These are phyloP conservation scores for Pleodorina starrii DNA, from an alignment of 139 green algal species.

Conservation along the genomic window DNA sequence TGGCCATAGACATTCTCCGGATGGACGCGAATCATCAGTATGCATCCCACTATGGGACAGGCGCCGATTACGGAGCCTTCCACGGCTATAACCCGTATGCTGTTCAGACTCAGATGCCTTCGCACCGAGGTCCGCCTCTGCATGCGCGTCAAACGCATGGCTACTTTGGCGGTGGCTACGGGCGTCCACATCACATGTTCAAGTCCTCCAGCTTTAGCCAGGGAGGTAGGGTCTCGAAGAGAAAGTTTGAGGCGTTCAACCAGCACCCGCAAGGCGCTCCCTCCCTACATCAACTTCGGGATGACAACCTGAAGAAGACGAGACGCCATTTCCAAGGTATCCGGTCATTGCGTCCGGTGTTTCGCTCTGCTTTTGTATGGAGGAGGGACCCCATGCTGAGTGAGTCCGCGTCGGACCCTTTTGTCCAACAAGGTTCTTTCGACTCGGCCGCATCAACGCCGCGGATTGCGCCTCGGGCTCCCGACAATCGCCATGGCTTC, in stretches of 20 bases:
- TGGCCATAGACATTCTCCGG: slow-evolving; percentile 14
- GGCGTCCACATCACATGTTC: background rate
- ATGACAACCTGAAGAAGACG: slow-evolving; percentile 24
- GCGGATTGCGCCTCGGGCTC: background rate
- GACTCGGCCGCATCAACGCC: background rate
- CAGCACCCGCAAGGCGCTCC: background rate
- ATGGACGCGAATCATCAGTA: slow-evolving; percentile 27
- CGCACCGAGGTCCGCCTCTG: background rate
- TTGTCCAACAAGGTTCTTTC: background rate
- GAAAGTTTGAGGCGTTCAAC: slow-evolving; percentile 5
- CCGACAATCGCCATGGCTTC: slow-evolving; percentile 26
- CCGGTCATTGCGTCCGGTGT: background rate
- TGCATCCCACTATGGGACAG: background rate
- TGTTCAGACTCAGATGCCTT: slow-evolving; percentile 4
- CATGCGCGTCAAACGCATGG: background rate
- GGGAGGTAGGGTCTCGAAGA: background rate
- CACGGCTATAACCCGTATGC: slow-evolving; percentile 10
- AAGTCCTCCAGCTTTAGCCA: background rate
- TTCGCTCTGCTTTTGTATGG: background rate
- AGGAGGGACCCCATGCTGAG: background rate
- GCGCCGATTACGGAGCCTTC: background rate
- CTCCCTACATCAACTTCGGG: background rate
- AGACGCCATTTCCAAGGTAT: slow-evolving; percentile 20
- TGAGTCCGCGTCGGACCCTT: background rate
- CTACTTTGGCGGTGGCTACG: background rate